Conservation (phyloP, 176 grass and related monocot genomes). For the Thalia dealbata region DNA sequence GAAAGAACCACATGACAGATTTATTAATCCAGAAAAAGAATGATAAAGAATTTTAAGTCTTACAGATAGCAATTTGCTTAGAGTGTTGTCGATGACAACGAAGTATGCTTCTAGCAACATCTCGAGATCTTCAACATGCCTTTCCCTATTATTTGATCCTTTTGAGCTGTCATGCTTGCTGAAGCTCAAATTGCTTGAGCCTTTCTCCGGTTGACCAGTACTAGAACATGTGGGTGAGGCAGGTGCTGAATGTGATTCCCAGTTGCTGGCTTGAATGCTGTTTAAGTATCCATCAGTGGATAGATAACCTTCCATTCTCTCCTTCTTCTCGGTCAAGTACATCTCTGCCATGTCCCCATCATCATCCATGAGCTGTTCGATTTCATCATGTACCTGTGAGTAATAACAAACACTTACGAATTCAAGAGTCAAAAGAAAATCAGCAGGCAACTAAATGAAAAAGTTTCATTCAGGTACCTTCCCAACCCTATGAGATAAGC, state of each 20-base stretch:
- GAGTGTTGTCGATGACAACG: constrained; percentile 15
- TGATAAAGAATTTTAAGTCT: not conserved
- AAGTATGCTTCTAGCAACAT: constrained; percentile 25
- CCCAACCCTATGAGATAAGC: constrained; percentile 14
- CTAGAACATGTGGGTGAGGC: constrained; percentile 18
- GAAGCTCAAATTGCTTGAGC: constrained; percentile 10
- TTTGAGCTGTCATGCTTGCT: constrained; percentile 13
- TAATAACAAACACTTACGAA: not conserved
- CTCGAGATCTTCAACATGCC: constrained; percentile 17
- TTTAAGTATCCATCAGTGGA: not conserved
- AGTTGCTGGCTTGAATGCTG: not conserved
- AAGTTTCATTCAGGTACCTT: constrained; percentile 1
- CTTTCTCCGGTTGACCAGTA: constrained; percentile 11
- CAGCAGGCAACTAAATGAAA: not conserved
- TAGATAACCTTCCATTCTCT: constrained; percentile 14
- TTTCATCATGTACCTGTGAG: constrained; percentile 9
- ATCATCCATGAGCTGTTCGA: constrained; percentile 21
- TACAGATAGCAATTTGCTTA: constrained; percentile 23
- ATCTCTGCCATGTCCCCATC: constrained; percentile 23
- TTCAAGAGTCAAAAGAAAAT: not conserved
- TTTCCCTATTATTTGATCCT: constrained; percentile 6
- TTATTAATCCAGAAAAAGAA: not conserved
- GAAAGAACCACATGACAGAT: too few species aligned
- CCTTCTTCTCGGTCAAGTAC: constrained; percentile 22
- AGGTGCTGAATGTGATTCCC: constrained; percentile 15